Conservation (phyloP, 768 basidiomycete genomes). For the Pleurotus djamor region DNA sequence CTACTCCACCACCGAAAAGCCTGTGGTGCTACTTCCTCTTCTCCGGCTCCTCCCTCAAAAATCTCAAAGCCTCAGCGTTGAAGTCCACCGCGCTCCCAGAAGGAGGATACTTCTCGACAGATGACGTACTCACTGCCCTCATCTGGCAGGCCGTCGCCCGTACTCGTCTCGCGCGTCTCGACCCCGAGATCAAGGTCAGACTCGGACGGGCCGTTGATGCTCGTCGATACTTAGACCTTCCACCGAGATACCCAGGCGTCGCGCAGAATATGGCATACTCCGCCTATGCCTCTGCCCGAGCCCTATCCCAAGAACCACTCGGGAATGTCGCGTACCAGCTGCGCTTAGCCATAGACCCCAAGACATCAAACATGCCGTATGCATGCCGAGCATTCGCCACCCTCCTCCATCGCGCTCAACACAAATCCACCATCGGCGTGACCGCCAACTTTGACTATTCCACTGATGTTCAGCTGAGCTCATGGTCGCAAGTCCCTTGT, state of each 20-base stretch:
- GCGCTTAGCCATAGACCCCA: conserved; percentile 17
- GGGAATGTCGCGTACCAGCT: conserved; percentile 19
- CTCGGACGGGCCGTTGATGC: conserved; percentile 23
- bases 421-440: conserved; percentile 13
- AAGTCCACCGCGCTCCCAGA: conserved; percentile 8
- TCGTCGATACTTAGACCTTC: conserved; percentile 18
- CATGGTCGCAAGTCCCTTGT: conserved; percentile 21
- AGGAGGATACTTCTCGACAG: conserved; percentile 20
- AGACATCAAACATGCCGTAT: conserved; percentile 15
- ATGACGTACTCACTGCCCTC: conserved; percentile 22
- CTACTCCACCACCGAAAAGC: conserved; percentile 1
- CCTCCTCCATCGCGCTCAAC: conserved; percentile 9
- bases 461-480: conserved; percentile 23
- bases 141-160: conserved; percentile 23
- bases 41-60: conserved; percentile 10
- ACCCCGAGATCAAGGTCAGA: conserved; percentile 8
- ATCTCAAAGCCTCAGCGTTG: conserved; percentile 17
- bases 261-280: conserved; percentile 23
- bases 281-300: conserved; percentile 9
- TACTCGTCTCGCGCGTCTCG: conserved; percentile 19
- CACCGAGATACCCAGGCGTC: conserved; percentile 19
- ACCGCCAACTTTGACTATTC: conserved; percentile 14
- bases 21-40: conserved; percentile 18
- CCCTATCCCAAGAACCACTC: conserved; percentile 12
- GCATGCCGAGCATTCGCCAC: conserved; percentile 19